Evolutionary conservation across 441 rosid species (phyloP).

Genomic region (Gossypium schwendimanii): DNA sequence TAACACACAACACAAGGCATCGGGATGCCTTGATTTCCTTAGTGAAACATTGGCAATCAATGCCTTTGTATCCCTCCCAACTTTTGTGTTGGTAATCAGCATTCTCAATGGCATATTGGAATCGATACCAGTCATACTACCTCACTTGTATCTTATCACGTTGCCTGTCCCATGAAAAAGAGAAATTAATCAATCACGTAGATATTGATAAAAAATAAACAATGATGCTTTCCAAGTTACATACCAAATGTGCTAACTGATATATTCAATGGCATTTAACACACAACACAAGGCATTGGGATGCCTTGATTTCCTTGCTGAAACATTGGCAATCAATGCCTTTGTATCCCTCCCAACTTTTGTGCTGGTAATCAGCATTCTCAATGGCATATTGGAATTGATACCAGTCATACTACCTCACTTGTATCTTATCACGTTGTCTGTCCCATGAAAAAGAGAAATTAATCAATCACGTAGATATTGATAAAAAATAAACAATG

Average conservation of each 20-base stretch:
- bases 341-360: conserved; percentile 83
- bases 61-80: conserved; percentile 85
- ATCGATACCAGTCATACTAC: conserved; percentile 49
- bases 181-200: not conserved
- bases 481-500: not conserved
- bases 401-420: conserved; percentile 60
- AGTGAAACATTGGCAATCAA: conserved; percentile 82
- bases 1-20: conserved; percentile 66
- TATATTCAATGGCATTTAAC: conserved; percentile 73
- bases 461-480: not conserved
- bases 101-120: conserved; percentile 60
- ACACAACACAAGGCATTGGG: conserved; percentile 60
- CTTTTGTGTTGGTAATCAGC: conserved; percentile 83
- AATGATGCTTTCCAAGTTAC: conserved; percentile 17
- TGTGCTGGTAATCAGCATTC: conserved; percentile 82
- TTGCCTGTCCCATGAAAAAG: conserved; percentile 44
- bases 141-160: conserved; percentile 79
- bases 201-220: not conserved
- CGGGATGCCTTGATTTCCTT: conserved; percentile 60
- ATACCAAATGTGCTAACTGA: conserved; percentile 92
- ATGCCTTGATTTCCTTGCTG: conserved; percentile 66
- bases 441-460: conserved; percentile 30
- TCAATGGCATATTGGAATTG: conserved; percentile 50
- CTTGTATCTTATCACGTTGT: conserved; percentile 79
- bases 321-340: conserved; percentile 83